Conservation (phyloP, 2,329 filamentous ascomycete genomes). For the Xenosphaeropsis pyriputrescens region DNA sequence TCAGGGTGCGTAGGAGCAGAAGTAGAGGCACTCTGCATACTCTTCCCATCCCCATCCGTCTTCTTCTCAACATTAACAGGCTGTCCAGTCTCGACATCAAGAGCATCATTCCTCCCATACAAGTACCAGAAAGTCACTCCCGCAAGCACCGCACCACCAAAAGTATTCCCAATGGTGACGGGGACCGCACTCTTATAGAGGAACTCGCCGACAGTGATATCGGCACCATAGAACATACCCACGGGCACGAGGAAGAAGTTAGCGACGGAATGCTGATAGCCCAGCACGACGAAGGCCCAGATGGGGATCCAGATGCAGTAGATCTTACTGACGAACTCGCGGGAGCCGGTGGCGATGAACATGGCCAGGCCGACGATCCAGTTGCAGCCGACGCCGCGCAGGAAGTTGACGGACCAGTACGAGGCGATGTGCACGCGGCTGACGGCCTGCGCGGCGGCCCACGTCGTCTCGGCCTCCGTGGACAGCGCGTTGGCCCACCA, state of each 20-base stretch:
- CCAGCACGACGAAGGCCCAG: conserved; percentile 10
- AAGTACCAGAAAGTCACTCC: background rate
- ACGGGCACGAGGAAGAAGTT: conserved; percentile 13
- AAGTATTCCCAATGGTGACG: conserved; percentile 1
- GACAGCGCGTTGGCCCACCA: conserved; percentile 1
- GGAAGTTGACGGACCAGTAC: conserved; percentile 10
- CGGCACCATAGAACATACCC: conserved; percentile 13
- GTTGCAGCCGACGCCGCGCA: conserved; percentile 14
- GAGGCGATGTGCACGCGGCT: conserved; percentile 3
- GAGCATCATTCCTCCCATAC: background rate
- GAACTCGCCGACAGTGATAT: conserved; percentile 24
- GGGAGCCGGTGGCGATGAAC: conserved; percentile 7
- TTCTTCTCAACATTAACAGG: background rate
- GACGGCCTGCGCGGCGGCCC: conserved; percentile 1
- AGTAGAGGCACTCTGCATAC: background rate
- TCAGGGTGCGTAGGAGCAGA: too few relatives aligned
- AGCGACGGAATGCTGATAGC: conserved; percentile 13
- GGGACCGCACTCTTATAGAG: conserved; percentile 9
- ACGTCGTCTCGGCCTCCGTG: background rate
- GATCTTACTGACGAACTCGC: conserved; percentile 12
- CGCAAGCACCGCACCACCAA: background rate
- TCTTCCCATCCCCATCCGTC: background rate
- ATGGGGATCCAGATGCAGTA: conserved; percentile 13
- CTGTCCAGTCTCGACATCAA: background rate
- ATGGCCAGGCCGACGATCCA: conserved; percentile 12